Percentiles rank a stretch among this genome's conserved stretches.
These are phyloP conservation scores for Nemania serpens DNA, from an alignment of 2,329 filamentous ascomycete genomes.

Conservation along the genomic window DNA sequence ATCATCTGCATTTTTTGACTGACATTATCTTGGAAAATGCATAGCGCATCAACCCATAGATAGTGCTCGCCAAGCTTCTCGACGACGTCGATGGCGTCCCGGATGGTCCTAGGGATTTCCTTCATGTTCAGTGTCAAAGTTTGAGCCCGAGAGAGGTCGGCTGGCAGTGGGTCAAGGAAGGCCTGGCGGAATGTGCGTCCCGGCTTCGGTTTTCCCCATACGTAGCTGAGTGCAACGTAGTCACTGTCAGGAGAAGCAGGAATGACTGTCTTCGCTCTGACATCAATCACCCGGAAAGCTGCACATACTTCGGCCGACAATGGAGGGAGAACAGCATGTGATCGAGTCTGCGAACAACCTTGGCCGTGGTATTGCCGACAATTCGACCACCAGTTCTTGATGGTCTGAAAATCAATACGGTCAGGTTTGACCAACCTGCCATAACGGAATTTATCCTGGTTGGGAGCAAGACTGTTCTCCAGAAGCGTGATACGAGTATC, in stretches of 20 bases:
- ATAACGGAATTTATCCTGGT: not conserved
- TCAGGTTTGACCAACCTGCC: not conserved
- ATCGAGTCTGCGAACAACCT: not conserved
- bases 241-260: not conserved
- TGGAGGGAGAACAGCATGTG: not conserved
- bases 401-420: not conserved
- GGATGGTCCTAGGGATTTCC: not conserved
- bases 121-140: not conserved
- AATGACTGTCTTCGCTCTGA: not conserved
- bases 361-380: not conserved
- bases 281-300: not conserved
- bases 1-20: not conserved
- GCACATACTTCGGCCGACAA: not conserved
- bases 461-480: not conserved
- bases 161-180: not conserved
- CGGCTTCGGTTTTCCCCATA: not conserved
- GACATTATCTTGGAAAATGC: not conserved
- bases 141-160: not conserved
- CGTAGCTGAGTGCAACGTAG: not conserved
- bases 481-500: not conserved
- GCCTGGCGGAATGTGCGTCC: not conserved
- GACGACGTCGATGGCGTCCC: not conserved
- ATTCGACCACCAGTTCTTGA: not conserved
- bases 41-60: not conserved
- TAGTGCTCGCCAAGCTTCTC: not conserved